These are phyloP conservation scores for Saccharomyces hybrid DNA, from an alignment of 1,139 yeast genomes.

Conservation along the genomic window DNA sequence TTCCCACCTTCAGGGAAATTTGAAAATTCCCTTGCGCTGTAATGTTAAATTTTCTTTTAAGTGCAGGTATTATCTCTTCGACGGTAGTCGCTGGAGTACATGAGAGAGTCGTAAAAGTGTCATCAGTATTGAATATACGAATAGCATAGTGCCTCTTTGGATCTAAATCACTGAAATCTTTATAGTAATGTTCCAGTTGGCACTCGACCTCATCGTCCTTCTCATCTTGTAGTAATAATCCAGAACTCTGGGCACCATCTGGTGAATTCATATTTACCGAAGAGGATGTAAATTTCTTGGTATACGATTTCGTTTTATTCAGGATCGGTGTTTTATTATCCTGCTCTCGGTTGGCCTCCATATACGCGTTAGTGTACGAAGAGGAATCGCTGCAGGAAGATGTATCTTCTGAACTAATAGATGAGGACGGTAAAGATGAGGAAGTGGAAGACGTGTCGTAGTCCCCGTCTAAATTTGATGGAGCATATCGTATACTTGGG, in stretches of 20 bases:
- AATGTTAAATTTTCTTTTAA: conserved; percentile 58
- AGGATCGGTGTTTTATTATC: neutral
- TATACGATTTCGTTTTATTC: neutral
- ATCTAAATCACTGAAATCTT: conserved; percentile 29
- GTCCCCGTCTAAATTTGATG: conserved; percentile 2
- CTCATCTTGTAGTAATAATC: conserved; percentile 24
- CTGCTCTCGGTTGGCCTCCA: neutral
- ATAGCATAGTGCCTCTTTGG: conserved; percentile 35
- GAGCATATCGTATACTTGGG: conserved; percentile 3
- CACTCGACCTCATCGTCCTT: conserved; percentile 33
- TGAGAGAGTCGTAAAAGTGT: conserved; percentile 72
- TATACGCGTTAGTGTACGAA: neutral
- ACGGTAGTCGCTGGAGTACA: conserved; percentile 72
- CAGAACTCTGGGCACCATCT: conserved; percentile 4
- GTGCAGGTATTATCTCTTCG: conserved; percentile 57
- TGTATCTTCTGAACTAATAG: neutral
- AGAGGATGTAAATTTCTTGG: conserved; percentile 4
- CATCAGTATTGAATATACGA: conserved; percentile 71
- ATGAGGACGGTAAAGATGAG: neutral
- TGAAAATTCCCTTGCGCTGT: conserved; percentile 73
- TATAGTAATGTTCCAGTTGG: conserved; percentile 30
- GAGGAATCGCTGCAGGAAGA: conserved; percentile 3
- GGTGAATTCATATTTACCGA: conserved; percentile 4
- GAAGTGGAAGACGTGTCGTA: neutral
- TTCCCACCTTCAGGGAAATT: conserved; percentile 73